These are phyloP conservation scores for Komagataella mondaviorum DNA, from an alignment of 805 yeast genomes.

Conservation along the genomic window DNA sequence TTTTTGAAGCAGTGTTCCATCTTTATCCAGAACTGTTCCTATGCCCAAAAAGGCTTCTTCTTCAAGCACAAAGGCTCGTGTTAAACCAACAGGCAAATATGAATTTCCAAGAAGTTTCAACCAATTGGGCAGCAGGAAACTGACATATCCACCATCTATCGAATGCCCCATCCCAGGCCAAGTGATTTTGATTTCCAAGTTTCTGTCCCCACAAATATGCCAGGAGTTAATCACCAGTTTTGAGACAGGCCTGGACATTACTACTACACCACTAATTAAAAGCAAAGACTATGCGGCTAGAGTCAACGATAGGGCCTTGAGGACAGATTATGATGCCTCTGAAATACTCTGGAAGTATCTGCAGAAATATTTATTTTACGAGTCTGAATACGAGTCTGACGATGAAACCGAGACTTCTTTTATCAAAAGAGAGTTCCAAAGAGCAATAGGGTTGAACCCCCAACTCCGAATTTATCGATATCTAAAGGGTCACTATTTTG, in stretches of 20 bases:
- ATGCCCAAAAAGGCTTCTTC: neutral
- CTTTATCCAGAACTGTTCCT: neutral
- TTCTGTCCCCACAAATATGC: constrained; percentile 23
- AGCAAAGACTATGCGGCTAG: constrained; percentile 43
- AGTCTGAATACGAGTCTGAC: constrained; percentile 17
- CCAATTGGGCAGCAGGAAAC: neutral
- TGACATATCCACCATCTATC: neutral
- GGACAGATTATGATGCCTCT: constrained; percentile 24
- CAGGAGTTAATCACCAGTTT: constrained; percentile 22
- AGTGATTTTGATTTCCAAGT: constrained; percentile 25
- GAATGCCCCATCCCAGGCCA: constrained; percentile 14
- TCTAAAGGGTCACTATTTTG: constrained; percentile 42
- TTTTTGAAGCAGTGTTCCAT: neutral
- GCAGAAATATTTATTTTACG: constrained; percentile 12
- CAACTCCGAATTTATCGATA: constrained; percentile 44
- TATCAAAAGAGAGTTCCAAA: constrained; percentile 16
- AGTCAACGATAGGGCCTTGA: constrained; percentile 34
- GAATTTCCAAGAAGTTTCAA: neutral
- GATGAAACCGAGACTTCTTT: constrained; percentile 7
- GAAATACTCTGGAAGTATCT: constrained; percentile 30
- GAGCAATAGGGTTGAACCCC: constrained; percentile 37
- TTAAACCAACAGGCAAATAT: neutral
- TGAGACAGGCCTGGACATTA: constrained; percentile 14
- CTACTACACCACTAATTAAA: constrained; percentile 34
- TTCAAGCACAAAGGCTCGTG: neutral